Evolutionary conservation across 140 eudicot species (phyloP), one percentile per base, ranked within the genome.

Genomic region (Cichorium intybus): DNA sequence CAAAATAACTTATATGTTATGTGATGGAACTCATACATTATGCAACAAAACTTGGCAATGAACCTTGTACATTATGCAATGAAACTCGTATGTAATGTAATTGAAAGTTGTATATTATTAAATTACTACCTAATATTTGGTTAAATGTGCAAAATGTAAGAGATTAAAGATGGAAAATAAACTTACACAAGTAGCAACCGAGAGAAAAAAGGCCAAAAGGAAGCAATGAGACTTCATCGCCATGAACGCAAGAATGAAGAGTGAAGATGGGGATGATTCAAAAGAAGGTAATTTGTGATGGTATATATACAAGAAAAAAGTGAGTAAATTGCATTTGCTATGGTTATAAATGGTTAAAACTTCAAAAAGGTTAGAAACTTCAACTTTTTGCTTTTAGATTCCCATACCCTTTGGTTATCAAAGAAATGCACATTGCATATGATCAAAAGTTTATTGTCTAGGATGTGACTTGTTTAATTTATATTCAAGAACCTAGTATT

Each of bases 141-240:
- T n/a, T n/a, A n/a, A n/a, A n/a, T n/a, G n/a, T n/a, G 60, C 20
- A 54, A 51, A 18, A 61, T 35, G 33, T 7, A 39, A 31, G 48
- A 45, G n/a, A n/a, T 20, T 12, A 48, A 54, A 24, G 47, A 17
- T 16, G 15, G 10, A 26, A 10, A 9, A 2, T 4, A 59, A 57
- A 73, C 66, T 31, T 74, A 84, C 92, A 68, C 5, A 28, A 33
- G 72, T 57, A 14, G 83, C 56, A 41, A 69, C 48, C 14, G 56
- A 55, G 50, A 75, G 63, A 24, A 75, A 28, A 65, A 55, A 49
- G 21, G 75, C 60, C 20, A 79, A 73, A 24, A 71, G 61, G 39
- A 72, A 43, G 53, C 66, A 59, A 53, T 56, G 24, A 27, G 68
- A 17, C 66, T 69, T 78, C 70, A 68, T 51, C 9, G 71, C 52